Base-by-base conservation (phyloP, 2,329 filamentous ascomycete genomes). In the Arthrobotrys iridis region DNA sequence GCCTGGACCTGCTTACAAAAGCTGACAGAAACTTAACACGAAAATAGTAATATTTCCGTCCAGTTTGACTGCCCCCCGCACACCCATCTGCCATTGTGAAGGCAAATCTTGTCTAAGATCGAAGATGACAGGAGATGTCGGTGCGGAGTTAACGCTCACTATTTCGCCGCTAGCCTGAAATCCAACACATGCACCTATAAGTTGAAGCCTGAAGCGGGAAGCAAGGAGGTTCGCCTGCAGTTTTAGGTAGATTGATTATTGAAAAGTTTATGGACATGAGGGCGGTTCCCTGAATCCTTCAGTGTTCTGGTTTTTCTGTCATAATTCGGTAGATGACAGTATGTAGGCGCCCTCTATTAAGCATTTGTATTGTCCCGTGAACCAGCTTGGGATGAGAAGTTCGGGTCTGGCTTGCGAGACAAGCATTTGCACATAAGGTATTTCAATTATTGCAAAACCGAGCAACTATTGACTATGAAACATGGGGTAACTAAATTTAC, bases 31-130 rank as follows among this genome's bases (percentile, higher is more conserved):
- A 30, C n/a, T 58, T 46, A 48, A 37, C 18, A 48, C 63, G 3
- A 30, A 58, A 46, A 18, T 48, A 37, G 64, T 20, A 68, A 59
- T 59, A 68, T 30, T 60, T 68, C 64, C 64, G 64, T 59, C 64
- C 50, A 22, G 48, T 28, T 41, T 40, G 50, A 10, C 62, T 24
- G 35, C 20, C 50, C 28, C 24, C 15, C 24, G 37, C 11, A 24
- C 35, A 20, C 6, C 24, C 24, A 26, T 43, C 35, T 13, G n/a
- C n/a, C n/a, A n/a, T n/a, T n/a, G n/a, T n/a, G 18, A 10, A 43
- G 40, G 57, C 26, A 48, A 30, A 35, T 41, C 45, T 22, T 55
- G 62, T 65, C 41, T 50, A n/a, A 40, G 59, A 37, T 59, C 18
- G 13, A 26, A 37, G 33, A 15, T 24, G 55, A 8, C 35, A 26